phyloP scores from a whole-genome alignment of 2,329 filamentous ascomycete genomes.

The Neofusicoccum parvum region DNA sequence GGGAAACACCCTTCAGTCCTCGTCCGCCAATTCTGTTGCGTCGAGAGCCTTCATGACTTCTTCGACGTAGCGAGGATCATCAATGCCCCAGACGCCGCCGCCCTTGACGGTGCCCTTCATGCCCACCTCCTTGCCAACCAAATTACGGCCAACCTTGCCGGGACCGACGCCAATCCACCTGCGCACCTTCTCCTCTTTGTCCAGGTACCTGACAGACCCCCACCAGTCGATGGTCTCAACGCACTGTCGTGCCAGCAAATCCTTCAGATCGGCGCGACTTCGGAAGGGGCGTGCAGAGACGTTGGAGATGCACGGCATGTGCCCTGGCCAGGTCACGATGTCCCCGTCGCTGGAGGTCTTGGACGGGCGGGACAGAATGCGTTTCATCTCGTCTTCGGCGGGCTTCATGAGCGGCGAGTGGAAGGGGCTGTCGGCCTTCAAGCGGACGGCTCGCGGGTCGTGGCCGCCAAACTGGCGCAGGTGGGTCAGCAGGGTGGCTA shows the following conservation, averaged over 20 bases:
- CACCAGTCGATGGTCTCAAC: slow-evolving; percentile 96
- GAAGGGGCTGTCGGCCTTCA: slow-evolving; percentile 88
- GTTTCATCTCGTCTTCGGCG: slow-evolving; percentile 72
- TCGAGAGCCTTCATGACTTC: slow-evolving; percentile 50
- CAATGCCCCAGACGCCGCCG: slow-evolving; percentile 91
- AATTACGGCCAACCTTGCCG: slow-evolving; percentile 88
- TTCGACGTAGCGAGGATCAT: slow-evolving; percentile 65
- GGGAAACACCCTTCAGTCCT: slow-evolving; percentile 29
- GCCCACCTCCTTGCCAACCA: slow-evolving; percentile 93
- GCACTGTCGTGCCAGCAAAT: slow-evolving; percentile 76
- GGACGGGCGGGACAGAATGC: slow-evolving; percentile 59
- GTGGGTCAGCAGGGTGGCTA: slow-evolving; percentile 79
- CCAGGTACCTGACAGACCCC: slow-evolving; percentile 87
- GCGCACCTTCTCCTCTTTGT: slow-evolving; percentile 77
- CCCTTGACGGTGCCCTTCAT: slow-evolving; percentile 83
- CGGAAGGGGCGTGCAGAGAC: slow-evolving; percentile 78
- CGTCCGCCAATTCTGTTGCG: slow-evolving; percentile 45
- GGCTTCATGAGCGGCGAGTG: slow-evolving; percentile 91
- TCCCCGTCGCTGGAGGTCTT: slow-evolving; percentile 62
- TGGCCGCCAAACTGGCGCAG: slow-evolving; percentile 88
- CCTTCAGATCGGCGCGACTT: slow-evolving; percentile 73
- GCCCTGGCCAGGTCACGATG: slow-evolving; percentile 73
- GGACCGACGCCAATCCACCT: slow-evolving; percentile 92
- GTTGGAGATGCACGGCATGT: slow-evolving; percentile 81
- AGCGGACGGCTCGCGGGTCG: slow-evolving; percentile 81